Base-by-base conservation (phyloP, 2,329 filamentous ascomycete genomes). In the Trichoderma simmonsii region DNA sequence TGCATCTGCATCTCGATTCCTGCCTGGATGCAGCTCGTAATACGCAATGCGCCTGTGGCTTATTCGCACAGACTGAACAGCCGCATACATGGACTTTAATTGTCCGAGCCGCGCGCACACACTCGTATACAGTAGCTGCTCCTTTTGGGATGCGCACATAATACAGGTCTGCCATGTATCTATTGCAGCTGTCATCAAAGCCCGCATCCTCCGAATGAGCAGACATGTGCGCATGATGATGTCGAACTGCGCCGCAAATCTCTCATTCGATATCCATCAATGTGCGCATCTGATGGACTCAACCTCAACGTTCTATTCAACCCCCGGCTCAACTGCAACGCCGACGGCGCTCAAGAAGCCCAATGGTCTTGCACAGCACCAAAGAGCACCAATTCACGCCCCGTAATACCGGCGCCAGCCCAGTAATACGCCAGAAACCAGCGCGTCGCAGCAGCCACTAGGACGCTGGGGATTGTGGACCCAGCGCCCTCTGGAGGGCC, bases 311-410 rank as follows among this genome's bases (percentile, higher is more conserved):
- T 8, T 21, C 8, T 21, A 26, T 62, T 14, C 21, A 15, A 32
- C 30, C 64, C 65, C 56, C 66, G 66, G 66, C 66, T 15, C 56
- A 69, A 69, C 56, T 69, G 66, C 66, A 51, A 69, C 66, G 26
- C 66, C 66, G 66, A 61, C 66, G 66, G 66, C 48, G n/a, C 32
- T 28, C 24, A 9, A 24, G 3, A 48, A 54, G 48, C 48, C 48
- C 48, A 54, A 54, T 54, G 8, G 48, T 3, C 48, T 54, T 1
- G 18, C 32, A 57, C 48, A n/a, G 61, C 34, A 28, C 56, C 24
- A 59, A 30, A 32, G 18, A 60, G 54, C 56, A 59, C 7, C 57
- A 34, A 14, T 24, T 32, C 18, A 14, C 18, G n/a, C 57, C 18
- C 57, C 24, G 61, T 43, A 32, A 60, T 68, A 34, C 66, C n/a